Evolutionary conservation across 2,329 filamentous ascomycete species (phyloP).

Genomic region (Fusarium fracticaudum): DNA sequence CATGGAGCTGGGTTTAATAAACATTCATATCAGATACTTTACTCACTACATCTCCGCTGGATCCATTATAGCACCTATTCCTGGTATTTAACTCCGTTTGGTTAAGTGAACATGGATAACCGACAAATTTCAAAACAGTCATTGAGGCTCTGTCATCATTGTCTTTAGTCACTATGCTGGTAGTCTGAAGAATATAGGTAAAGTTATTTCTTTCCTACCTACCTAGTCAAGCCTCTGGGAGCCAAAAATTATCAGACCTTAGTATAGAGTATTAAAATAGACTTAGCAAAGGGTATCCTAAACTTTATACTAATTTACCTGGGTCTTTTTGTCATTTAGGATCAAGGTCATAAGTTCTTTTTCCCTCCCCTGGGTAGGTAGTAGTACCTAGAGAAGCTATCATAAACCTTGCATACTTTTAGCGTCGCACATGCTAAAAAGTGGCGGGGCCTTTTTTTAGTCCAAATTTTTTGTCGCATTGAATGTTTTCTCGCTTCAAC

Average conservation of each 20-base stretch:
- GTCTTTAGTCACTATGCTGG: neutral
- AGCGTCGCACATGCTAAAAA: constrained; percentile 37
- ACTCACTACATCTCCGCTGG: neutral
- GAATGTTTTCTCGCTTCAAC: constrained; percentile 13
- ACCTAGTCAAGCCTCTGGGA: too few relatives aligned
- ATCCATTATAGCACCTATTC: neutral
- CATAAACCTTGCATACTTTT: constrained; percentile 24
- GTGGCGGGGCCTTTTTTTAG: constrained; percentile 37
- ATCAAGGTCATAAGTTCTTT: too few relatives aligned
- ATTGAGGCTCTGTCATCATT: neutral
- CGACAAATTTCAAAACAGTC: neutral
- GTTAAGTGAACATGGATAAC: neutral
- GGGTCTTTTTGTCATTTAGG: too few relatives aligned
- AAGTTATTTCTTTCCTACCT: too few relatives aligned
- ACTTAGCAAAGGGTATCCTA: too few relatives aligned
- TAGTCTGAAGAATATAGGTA: neutral
- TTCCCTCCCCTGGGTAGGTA: too few relatives aligned
- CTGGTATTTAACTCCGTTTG: neutral
- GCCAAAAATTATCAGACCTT: too few relatives aligned
- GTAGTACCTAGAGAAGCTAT: neutral
- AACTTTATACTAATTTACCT: too few relatives aligned
- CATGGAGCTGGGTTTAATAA: neutral
- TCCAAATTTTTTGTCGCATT: constrained; percentile 42
- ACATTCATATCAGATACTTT: neutral
- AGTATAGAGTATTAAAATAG: too few relatives aligned